These are phyloP conservation scores for Tanacetum coccineum DNA, from an alignment of 129 eudicot genomes.

Conservation along the genomic window DNA sequence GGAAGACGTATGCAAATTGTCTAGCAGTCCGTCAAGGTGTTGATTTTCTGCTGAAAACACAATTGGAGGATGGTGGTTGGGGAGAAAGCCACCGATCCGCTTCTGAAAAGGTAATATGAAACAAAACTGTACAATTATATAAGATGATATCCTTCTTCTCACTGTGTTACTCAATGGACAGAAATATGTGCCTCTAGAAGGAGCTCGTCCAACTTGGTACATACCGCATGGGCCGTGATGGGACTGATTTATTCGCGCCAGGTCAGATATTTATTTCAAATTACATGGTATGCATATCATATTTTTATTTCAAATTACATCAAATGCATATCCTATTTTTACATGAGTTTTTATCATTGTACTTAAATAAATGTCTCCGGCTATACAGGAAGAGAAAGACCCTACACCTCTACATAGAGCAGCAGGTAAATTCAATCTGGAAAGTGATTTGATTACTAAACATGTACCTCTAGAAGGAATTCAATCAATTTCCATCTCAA, in stretches of 20 bases:
- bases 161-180: slow-evolving; percentile 1
- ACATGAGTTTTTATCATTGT: neutral
- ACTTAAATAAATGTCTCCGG: neutral
- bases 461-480: too few species aligned
- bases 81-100: slow-evolving; percentile 46
- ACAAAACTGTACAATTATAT: too few species aligned
- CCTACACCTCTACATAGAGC: slow-evolving; percentile 50
- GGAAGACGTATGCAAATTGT: slow-evolving; percentile 42
- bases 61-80: slow-evolving; percentile 48
- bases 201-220: slow-evolving; percentile 41
- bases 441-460: neutral
- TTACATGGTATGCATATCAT: too few species aligned
- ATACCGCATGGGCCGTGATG: slow-evolving; percentile 55
- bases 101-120: slow-evolving; percentile 30
- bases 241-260: slow-evolving; percentile 35
- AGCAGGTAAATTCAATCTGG: slow-evolving; percentile 15
- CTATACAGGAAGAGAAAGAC: slow-evolving; percentile 44
- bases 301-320: too few species aligned
- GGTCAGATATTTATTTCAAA: slow-evolving; percentile 13
- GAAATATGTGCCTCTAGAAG: slow-evolving; percentile 41
- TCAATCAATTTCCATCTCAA: too few species aligned
- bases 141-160: neutral
- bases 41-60: slow-evolving; percentile 25
- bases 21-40: slow-evolving; percentile 29
- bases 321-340: neutral